Conservation (phyloP, 164 flowering plant genomes). For the Akebia trifoliata region DNA sequence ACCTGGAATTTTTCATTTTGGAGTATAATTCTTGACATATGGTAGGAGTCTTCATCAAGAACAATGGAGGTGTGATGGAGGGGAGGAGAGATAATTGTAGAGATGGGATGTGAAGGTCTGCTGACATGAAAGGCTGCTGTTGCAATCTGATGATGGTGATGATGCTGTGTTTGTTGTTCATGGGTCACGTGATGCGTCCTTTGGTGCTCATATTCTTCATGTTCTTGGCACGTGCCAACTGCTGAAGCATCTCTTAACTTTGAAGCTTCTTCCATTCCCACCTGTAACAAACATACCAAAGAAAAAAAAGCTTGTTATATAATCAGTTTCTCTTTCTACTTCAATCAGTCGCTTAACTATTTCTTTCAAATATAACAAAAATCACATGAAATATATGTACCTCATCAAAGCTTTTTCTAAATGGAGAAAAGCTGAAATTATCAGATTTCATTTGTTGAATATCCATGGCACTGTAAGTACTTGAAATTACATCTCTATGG, state of each 20-base stretch:
- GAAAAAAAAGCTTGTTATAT: not conserved
- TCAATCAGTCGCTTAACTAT: not conserved
- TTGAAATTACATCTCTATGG: conserved; percentile 47
- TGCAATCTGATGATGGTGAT: conserved; percentile 26
- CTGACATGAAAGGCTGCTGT: conserved; percentile 65
- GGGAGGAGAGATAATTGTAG: conserved; percentile 66
- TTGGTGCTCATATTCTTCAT: conserved; percentile 14
- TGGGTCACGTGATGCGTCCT: conserved; percentile 14
- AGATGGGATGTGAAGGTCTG: conserved; percentile 67
- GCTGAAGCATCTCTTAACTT: conserved; percentile 8
- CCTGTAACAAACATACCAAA: not conserved
- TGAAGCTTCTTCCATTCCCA: conserved; percentile 16
- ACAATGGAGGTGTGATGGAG: conserved; percentile 55
- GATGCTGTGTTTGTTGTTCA: conserved; percentile 21
- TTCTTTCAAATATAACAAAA: not conserved
- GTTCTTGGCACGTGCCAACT: conserved; percentile 2
- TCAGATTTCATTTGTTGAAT: conserved; percentile 73
- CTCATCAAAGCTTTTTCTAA: conserved; percentile 46
- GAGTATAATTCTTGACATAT: conserved; percentile 65
- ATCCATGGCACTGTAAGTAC: conserved; percentile 43
- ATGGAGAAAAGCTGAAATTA: conserved; percentile 50
- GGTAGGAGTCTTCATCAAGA: conserved; percentile 59
- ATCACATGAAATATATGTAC: conserved; percentile 19
- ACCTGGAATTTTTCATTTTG: conserved; percentile 70
- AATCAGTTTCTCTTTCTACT: no score